These are phyloP conservation scores for Colletotrichum sojae DNA, from an alignment of 2,329 filamentous ascomycete genomes.

Conservation along the genomic window DNA sequence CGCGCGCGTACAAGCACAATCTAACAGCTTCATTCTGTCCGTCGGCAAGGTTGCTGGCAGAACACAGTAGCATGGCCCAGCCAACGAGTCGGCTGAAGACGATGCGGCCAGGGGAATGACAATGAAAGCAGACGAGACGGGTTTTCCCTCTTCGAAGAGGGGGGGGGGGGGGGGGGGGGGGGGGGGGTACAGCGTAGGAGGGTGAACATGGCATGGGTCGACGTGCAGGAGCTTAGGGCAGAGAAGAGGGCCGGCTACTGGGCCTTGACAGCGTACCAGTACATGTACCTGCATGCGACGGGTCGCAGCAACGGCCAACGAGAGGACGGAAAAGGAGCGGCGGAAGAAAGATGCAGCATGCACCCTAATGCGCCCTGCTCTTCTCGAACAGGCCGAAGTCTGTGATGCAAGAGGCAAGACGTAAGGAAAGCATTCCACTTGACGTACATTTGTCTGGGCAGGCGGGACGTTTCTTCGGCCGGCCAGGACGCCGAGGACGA, in stretches of 20 bases:
- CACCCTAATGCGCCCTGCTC: conserved; percentile 6
- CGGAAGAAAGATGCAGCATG: conserved; percentile 13
- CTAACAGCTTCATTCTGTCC: not conserved
- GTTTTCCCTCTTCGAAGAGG: conserved; percentile 9
- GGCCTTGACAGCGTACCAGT: conserved; percentile 33
- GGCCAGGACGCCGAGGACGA: conserved; percentile 3
- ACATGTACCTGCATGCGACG: conserved; percentile 38
- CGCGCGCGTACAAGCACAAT: conserved; percentile 16
- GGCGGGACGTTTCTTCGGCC: not conserved
- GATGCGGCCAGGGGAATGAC: conserved; percentile 15
- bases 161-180: conserved; percentile 3
- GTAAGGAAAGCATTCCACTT: not conserved
- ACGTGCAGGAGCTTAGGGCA: conserved; percentile 29
- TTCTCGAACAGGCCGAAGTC: not conserved
- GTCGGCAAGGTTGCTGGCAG: conserved; percentile 20
- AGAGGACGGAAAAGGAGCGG: conserved; percentile 8
- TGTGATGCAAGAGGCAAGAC: not conserved
- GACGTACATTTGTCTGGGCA: conserved; percentile 21
- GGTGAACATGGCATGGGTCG: conserved; percentile 28
- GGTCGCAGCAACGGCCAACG: conserved; percentile 24
- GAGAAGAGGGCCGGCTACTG: conserved; percentile 27
- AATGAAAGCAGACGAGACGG: not conserved
- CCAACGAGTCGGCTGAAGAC: conserved; percentile 21
- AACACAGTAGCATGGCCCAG: conserved; percentile 26
- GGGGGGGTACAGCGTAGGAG: not conserved